Conservation (phyloP, 2,329 filamentous ascomycete genomes). For the Aspergillus proliferans region DNA sequence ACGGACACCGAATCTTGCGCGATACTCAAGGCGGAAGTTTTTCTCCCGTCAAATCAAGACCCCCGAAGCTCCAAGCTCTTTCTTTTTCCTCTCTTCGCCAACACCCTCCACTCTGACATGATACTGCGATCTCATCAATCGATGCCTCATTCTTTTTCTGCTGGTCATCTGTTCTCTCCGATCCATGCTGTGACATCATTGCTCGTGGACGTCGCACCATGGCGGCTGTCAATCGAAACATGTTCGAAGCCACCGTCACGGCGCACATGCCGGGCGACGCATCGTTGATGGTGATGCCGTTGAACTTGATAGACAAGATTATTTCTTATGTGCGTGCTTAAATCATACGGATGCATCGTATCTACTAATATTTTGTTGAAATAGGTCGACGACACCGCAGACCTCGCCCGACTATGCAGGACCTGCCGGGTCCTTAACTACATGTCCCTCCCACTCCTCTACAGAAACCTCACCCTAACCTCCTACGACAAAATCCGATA, state of each 20-base stretch:
- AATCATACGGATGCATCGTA: neutral
- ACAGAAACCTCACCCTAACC: conserved; percentile 50
- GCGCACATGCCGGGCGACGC: conserved; percentile 23
- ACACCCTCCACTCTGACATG: neutral
- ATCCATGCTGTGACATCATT: conserved; percentile 22
- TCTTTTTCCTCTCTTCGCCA: conserved; percentile 1
- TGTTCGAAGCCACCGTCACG: conserved; percentile 34
- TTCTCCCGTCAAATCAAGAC: neutral
- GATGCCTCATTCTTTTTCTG: neutral
- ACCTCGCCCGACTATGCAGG: conserved; percentile 54
- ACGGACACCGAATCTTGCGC: no score
- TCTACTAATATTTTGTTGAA: neutral
- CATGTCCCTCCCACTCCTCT: conserved; percentile 58
- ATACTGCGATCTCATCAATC: neutral
- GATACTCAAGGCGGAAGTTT: neutral
- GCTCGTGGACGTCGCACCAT: conserved; percentile 30
- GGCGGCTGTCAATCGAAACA: conserved; percentile 37
- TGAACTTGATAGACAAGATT: conserved; percentile 55
- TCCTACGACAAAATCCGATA: conserved; percentile 57
- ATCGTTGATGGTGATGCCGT: conserved; percentile 42
- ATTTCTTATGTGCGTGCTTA: conserved; percentile 45
- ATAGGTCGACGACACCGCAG: conserved; percentile 52
- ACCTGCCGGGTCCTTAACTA: conserved; percentile 59
- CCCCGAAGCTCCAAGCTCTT: neutral
- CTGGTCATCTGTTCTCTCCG: neutral